phyloP scores from a whole-genome alignment of 305 asterid genomes.

The Coffea humblotiana region DNA sequence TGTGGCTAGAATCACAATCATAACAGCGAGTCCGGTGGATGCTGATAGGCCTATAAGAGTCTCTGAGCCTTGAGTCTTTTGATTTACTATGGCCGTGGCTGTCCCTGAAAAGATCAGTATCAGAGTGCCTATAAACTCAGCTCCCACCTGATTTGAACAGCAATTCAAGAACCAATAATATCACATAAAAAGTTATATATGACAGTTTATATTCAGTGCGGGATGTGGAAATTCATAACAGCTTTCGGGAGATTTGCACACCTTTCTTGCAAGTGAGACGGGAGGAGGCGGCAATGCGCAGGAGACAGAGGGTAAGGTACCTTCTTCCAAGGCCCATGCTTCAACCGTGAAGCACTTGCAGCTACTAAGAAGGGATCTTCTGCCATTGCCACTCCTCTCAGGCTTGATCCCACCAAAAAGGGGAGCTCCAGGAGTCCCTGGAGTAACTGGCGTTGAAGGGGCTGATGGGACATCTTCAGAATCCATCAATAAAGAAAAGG shows the following conservation, averaged over 20 bases:
- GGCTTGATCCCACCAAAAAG: constrained; percentile 54
- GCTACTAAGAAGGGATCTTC: constrained; percentile 52
- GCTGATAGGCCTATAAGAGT: constrained; percentile 67
- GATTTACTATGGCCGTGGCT: constrained; percentile 76
- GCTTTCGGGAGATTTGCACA: background rate
- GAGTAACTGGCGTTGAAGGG: constrained; percentile 68
- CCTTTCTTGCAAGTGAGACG: constrained; percentile 80
- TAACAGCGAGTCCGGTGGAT: constrained; percentile 72
- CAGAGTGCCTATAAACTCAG: constrained; percentile 88
- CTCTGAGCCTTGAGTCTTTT: constrained; percentile 69
- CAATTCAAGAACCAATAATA: constrained; percentile 5
- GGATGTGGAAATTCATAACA: background rate
- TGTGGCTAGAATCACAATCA: constrained; percentile 77
- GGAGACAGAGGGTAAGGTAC: constrained; percentile 53
- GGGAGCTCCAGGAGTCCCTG: constrained; percentile 72
- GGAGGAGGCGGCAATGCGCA: constrained; percentile 70
- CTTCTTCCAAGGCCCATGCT: constrained; percentile 64
- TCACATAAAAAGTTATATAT: background rate
- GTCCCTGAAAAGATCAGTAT: constrained; percentile 72
- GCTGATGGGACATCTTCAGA: constrained; percentile 56
- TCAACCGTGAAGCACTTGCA: constrained; percentile 59
- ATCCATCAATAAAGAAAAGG: constrained; percentile 34
- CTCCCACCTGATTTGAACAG: constrained; percentile 64
- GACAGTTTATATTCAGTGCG: background rate
- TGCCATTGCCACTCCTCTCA: constrained; percentile 29